These are phyloP conservation scores for Fusarium xyrophilum DNA, from an alignment of 2,329 filamentous ascomycete species.

Conservation along the genomic window DNA sequence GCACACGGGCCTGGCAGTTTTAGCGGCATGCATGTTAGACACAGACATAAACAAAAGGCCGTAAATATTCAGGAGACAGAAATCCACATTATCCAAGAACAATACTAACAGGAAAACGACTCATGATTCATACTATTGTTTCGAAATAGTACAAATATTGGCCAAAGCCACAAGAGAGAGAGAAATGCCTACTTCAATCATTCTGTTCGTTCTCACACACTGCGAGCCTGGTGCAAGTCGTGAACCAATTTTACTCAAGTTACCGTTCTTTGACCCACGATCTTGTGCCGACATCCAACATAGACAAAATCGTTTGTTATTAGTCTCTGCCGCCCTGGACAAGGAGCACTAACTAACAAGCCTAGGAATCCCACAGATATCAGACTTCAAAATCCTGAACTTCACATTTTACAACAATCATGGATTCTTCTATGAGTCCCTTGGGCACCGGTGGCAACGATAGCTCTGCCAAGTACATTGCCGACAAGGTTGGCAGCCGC, in stretches of 20 bases:
- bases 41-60: constrained; percentile 4
- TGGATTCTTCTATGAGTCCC: constrained; percentile 15
- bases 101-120: not conserved
- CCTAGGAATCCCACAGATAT: not conserved
- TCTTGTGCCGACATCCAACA: not conserved
- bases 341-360: not conserved
- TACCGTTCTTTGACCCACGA: not conserved
- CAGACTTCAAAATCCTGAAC: not conserved
- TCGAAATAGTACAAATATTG: constrained; percentile 11
- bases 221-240: not conserved
- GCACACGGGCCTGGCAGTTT: not conserved
- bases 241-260: not conserved
- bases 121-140: not conserved
- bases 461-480: not conserved
- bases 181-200: not conserved
- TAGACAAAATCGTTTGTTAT: constrained; percentile 4
- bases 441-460: not conserved
- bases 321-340: not conserved
- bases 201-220: not conserved
- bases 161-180: not conserved
- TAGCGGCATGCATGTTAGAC: not conserved
- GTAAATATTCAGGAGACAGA: constrained; percentile 1
- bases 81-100: constrained; percentile 2
- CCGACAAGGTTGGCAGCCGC: not conserved
- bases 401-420: not conserved